phyloP scores from a whole-genome alignment of 2,329 filamentous ascomycete genomes.

The Fusarium albidum region DNA sequence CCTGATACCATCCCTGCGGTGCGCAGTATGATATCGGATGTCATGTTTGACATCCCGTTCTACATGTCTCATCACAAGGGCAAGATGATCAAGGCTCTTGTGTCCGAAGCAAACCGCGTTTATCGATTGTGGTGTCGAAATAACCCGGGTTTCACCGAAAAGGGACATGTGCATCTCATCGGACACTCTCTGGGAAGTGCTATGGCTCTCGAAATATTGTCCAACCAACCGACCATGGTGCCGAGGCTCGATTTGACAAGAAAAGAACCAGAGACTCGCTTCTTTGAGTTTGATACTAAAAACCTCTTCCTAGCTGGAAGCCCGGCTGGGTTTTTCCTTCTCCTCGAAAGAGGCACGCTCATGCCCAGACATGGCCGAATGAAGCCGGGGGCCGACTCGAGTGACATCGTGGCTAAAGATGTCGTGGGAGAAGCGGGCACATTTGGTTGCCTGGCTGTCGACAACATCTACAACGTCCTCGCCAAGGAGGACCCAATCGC shows the following conservation, averaged over 20 bases:
- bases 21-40: conserved; percentile 92
- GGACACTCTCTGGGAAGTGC: conserved; percentile 94
- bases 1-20: conserved; percentile 89
- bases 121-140: conserved; percentile 95
- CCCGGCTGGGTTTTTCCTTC: conserved; percentile 89
- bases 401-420: conserved; percentile 61
- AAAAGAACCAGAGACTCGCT: conserved; percentile 56
- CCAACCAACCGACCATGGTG: conserved; percentile 80
- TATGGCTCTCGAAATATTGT: conserved; percentile 93
- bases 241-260: conserved; percentile 57
- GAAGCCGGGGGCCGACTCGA: conserved; percentile 77
- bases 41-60: conserved; percentile 98
- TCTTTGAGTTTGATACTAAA: conserved; percentile 91
- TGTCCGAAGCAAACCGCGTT: conserved; percentile 92
- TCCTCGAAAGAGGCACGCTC: conserved; percentile 78
- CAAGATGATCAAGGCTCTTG: conserved; percentile 91
- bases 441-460: conserved; percentile 91
- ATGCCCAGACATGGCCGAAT: conserved; percentile 77
- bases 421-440: conserved; percentile 81
- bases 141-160: conserved; percentile 83
- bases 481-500: conserved; percentile 78
- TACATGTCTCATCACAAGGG: conserved; percentile 96
- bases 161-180: conserved; percentile 88
- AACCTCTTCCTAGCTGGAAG: conserved; percentile 91
- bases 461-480: conserved; percentile 97